Base-by-base conservation (phyloP, 495 filamentous ascomycete genomes). In the Peziza echinospora region DNA sequence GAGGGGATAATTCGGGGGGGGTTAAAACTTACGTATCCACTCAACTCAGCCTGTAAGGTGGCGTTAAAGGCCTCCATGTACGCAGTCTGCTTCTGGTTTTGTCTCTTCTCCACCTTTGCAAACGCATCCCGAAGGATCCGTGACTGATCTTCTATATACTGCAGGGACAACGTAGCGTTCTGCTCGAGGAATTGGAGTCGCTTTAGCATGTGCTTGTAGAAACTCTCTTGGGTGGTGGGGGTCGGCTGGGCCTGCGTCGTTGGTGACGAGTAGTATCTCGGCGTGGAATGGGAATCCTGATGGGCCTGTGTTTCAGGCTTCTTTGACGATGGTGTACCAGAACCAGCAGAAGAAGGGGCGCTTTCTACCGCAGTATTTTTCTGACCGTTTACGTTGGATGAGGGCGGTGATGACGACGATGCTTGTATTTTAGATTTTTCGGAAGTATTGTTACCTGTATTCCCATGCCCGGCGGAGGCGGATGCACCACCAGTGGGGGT, bases 61-160 rank as follows among this genome's bases (percentile, higher is more conserved):
- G 68, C 67, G 61, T 97, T 96, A 11, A 97, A 67, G 16, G 70
- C 75, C 52, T 84, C 74, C 21, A 97, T 69, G 60, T 94, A 93
- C 6, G 65, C 68, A 25, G 75, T 77, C 5, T 86, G 84, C 58
- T 89, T 92, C 24, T 72, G 65, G 25, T 92, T 67, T 57, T 97
- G 89, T 21, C 80, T 75, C 54, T 82, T 83, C 57, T 96, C 87
- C 37, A 92, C 82, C 59, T 85, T 85, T 40, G 71, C 73, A 53
- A 97, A 89, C 1, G 87, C 85, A 46, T 93, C 84, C 16, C 86
- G 81, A 2, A 97, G 70, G 45, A 93, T 82, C 39, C 75, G 76
- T 13, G 89, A 96, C 58, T 97, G 89, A 44, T 89, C 81, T 64
- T 94, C 86, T 52, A 97, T 94, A 58, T 96, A 97, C 54, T 92